These are phyloP conservation scores for Boletus reticulatus DNA, from an alignment of 768 basidiomycete genomes.

Conservation along the genomic window DNA sequence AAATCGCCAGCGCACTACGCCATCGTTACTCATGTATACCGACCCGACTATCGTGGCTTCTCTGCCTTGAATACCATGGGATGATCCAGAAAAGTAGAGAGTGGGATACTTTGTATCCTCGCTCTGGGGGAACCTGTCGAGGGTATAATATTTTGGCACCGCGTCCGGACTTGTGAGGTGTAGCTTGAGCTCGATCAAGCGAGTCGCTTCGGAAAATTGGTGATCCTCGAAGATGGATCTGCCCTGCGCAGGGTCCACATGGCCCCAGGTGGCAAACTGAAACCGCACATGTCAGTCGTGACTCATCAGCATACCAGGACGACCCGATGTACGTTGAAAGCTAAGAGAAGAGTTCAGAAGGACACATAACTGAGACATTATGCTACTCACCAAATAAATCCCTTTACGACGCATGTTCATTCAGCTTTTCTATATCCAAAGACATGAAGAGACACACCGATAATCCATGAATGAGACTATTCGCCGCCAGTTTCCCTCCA, in stretches of 20 bases:
- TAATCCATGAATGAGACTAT: constrained; percentile 81
- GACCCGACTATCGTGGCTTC: constrained; percentile 48
- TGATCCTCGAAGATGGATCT: constrained; percentile 48
- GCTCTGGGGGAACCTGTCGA: constrained; percentile 22
- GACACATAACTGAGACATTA: background rate
- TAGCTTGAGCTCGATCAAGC: constrained; percentile 58
- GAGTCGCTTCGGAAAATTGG: constrained; percentile 62
- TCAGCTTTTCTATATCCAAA: constrained; percentile 33
- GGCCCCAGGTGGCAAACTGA: constrained; percentile 21
- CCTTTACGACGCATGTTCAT: constrained; percentile 2
- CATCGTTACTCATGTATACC: constrained; percentile 47
- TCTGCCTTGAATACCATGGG: constrained; percentile 40
- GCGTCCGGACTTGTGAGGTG: constrained; percentile 38
- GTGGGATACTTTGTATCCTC: constrained; percentile 36
- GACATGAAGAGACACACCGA: constrained; percentile 39
- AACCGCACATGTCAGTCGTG: constrained; percentile 1
- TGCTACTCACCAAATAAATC: constrained; percentile 24
- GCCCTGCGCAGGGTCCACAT: constrained; percentile 18
- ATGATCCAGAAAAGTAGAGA: constrained; percentile 47
- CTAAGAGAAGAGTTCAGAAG: constrained; percentile 24
- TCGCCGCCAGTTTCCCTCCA: constrained; percentile 73
- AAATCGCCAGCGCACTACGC: constrained; percentile 54
- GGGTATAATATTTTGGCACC: constrained; percentile 18
- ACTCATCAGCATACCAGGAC: background rate
- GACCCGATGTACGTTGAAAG: constrained; percentile 46